Evolutionary conservation across 129 eudicot species (phyloP), one percentile per base, ranked within the genome.

Genomic region (Centaurea solstitialis): DNA sequence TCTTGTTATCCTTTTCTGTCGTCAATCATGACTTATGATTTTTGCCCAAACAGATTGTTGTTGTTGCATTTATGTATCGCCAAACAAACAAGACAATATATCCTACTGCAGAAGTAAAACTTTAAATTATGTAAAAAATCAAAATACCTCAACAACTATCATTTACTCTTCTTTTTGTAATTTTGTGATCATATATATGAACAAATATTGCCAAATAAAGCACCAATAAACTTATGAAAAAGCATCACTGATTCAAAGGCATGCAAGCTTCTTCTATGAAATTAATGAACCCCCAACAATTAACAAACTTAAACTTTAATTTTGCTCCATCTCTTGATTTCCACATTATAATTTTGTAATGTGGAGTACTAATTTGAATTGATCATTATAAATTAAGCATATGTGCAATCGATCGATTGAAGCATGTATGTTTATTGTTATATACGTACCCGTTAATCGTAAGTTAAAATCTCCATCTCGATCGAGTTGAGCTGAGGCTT

Each of bases 331-430:
- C 67, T 45, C 57, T 45, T 45, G 15, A 47, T 47, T 12, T 47
- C 6, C 1, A 12, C n/a, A 47, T 15, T 13, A 13, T 13, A 13
- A 13, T 13, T 50, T 50, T 50, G 62, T 50, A 30, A 12, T 69
- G 73, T 69, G 23, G 45, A 33, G 37, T 69, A 69, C 11, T 69
- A 22, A 69, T 69, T 30, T 50, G 20, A 50, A 13, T 68, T 6
- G 3, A 68, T 30, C 41, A 68, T 28, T 10, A 41, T 41, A 59
- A 57, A 57, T 45, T 9, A 57, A 57, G 65, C 65, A 57, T 11
- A 57, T 11, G 39, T 47, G 39, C 23, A 47, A 74, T 74, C 50
- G 78, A 74, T 50, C 30, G 67, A 74, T 50, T 26, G 22, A 74
- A 26, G 78, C 40, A 20, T 21, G 20, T 41, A 23, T n/a, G 62